Base-by-base conservation (phyloP, 2,329 filamentous ascomycete genomes). In the Diplodia mutila region DNA sequence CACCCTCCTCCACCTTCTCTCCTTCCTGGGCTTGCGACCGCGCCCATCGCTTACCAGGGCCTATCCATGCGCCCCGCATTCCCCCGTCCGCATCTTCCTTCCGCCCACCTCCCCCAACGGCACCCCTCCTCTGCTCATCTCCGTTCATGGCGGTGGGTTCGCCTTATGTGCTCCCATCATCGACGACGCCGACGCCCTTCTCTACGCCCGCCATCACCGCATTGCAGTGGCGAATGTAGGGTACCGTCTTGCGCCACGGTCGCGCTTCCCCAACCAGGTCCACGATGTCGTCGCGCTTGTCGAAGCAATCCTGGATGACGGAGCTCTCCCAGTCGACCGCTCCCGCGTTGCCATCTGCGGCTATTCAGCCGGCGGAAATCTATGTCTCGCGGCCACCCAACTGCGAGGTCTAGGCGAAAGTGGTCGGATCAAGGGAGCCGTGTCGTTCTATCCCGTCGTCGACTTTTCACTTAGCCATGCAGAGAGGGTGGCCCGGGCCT, bases 141-240 rank as follows among this genome's bases (percentile, higher is more conserved):
- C 82, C 65, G 79, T 86, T 70, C 85, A 87, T 70, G 85, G 85
- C 65, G 84, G 85, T 68, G 84, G 83, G 48, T 85, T 84, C 72
- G 76, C 78, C 32, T 32, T 86, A 52, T 80, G 81, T 73, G 71
- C 78, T 23, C 79, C 84, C 0, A 68, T 74, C 57, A 74, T 82
- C 52, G 82, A 85, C 70, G 83, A 85, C 73, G 70, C 71, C n/a
- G 84, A 84, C 77, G 85, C 82, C 73, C 73, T 73, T 48, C 69
- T 71, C 66, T 84, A 84, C 69, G 77, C 83, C 27, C 75, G 79
- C 61, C 69, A 73, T 1, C 77, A 81, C 64, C 71, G 73, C 63
- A 75, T 82, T 67, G 74, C 85, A 9, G 82, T 86, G 16, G 72
- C 85, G 18, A 80, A 78, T 18, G 77, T 87, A 37, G 78, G 84